Base-by-base conservation (phyloP, 805 yeast species). In the Grigorovia jiainica region DNA sequence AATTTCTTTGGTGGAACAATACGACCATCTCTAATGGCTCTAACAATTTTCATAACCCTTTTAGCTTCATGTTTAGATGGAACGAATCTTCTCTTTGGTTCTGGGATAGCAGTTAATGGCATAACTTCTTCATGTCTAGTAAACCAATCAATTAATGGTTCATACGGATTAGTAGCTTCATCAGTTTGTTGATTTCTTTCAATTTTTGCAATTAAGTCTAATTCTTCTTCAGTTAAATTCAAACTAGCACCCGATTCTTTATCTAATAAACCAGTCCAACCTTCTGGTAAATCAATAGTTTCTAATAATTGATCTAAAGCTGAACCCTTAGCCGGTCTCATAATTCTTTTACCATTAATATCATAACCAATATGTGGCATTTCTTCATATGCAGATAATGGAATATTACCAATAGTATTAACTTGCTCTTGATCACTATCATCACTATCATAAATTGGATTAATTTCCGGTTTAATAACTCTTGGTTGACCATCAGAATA, bases 31-130 rank as follows among this genome's bases (percentile, higher is more conserved):
- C 98, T 79, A 47, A 92, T 92, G 32, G 98, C 98, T 50, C 78
- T 75, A 21, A 92, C 99, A 47, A 92, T 80, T 71, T 92, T 92
- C 97, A 90, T 89, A 39, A 92, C 79, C 62, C 94, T 74, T 68
- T 87, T 86, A 29, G 97, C 97, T 70, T 92, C 99, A 61, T 87
- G 90, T 61, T 87, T 87, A 10, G 97, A 90, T 19, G 97, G 98
- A 47, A 87, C 84, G 55, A 92, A 92, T 61, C 99, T 76, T 61
- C 97, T 77, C 68, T 92, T 92, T 43, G 99, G 98, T 68, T 92
- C 99, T 9, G 97, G 97, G 13, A 78, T 80, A 1, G 96, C 95
- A 21, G 87, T 77, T 46, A 92, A 71, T 4, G 98, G 98, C 94
- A 85, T 89, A 17, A 78, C 67, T 67, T 87, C 95, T 31, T 75